A percentile compares a stretch with the other conserved stretches of the same genome.
These are phyloP conservation scores for Coniochaeta prunicola DNA, from an alignment of 2,329 filamentous ascomycete genomes.

Conservation along the genomic window DNA sequence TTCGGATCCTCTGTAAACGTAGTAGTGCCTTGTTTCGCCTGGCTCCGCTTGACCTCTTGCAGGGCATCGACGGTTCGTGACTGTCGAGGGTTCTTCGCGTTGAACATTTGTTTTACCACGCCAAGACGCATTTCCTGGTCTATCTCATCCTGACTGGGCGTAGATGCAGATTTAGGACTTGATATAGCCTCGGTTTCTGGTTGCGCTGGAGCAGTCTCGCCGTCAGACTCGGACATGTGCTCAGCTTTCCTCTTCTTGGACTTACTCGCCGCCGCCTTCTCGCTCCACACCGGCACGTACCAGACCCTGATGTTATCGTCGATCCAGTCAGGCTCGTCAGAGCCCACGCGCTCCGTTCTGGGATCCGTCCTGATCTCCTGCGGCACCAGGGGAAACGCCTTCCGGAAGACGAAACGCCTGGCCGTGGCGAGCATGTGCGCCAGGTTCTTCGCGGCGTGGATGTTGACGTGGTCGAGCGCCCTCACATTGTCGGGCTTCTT, in stretches of 20 bases:
- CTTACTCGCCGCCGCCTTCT: conserved; percentile 11
- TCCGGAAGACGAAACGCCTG: conserved; percentile 78
- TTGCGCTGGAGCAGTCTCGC: not conserved
- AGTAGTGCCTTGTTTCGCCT: conserved; percentile 60
- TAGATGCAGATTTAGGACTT: not conserved
- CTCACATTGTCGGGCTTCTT: conserved; percentile 4
- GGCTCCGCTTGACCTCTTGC: conserved; percentile 54
- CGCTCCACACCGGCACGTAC: conserved; percentile 55
- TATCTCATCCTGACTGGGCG: not conserved
- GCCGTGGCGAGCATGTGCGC: conserved; percentile 75
- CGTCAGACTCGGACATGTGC: conserved; percentile 21
- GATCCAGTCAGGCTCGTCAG: conserved; percentile 55
- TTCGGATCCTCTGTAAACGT: conserved; percentile 62
- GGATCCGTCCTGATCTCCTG: conserved; percentile 55
- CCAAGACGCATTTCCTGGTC: not conserved
- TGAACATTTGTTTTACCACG: not conserved
- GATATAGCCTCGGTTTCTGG: not conserved
- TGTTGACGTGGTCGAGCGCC: conserved; percentile 6
- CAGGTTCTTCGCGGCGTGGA: conserved; percentile 78
- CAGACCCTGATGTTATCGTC: conserved; percentile 78
- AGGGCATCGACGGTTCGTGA: conserved; percentile 53
- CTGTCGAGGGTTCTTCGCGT: not conserved
- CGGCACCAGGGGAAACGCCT: conserved; percentile 65
- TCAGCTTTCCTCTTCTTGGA: conserved; percentile 32
- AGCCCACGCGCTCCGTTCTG: conserved; percentile 17